phyloP scores from a whole-genome alignment of 768 basidiomycete genomes.

The Trametopsis cervina region DNA sequence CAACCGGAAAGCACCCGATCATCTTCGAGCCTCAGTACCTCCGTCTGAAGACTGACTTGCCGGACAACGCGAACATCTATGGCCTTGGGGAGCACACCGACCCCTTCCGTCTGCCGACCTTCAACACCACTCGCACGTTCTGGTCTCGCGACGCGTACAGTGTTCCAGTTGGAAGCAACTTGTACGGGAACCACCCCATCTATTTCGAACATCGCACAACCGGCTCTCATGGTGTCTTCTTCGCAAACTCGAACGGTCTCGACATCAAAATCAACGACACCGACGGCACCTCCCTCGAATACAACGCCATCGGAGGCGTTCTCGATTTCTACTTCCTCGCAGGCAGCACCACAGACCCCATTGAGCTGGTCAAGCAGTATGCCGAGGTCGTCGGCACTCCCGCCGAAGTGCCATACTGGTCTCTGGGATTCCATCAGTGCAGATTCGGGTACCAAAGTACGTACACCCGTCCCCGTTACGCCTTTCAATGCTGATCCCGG shows the following conservation, averaged over 20 bases:
- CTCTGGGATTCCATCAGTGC: constrained; percentile 67
- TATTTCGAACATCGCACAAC: constrained; percentile 65
- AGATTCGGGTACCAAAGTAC: constrained; percentile 59
- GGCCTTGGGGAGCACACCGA: constrained; percentile 74
- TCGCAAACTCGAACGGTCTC: constrained; percentile 71
- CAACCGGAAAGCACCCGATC: constrained; percentile 51
- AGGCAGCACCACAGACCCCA: constrained; percentile 53
- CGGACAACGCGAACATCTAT: constrained; percentile 60
- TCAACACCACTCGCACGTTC: constrained; percentile 38
- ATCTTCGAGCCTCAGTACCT: constrained; percentile 77
- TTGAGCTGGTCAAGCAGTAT: constrained; percentile 59
- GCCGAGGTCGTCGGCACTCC: constrained; percentile 58
- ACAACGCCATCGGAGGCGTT: constrained; percentile 72
- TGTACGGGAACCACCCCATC: constrained; percentile 70
- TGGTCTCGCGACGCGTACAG: constrained; percentile 66
- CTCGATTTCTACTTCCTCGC: constrained; percentile 76
- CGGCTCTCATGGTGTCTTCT: constrained; percentile 63
- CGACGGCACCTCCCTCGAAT: constrained; percentile 45
- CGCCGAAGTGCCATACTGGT: constrained; percentile 72
- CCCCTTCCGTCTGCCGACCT: constrained; percentile 46
- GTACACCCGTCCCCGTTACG: constrained; percentile 10
- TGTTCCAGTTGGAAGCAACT: constrained; percentile 48
- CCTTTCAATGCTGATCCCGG: background rate
- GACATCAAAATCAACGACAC: constrained; percentile 58
- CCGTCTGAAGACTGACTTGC: constrained; percentile 58